These are phyloP conservation scores for Alternaria sp. DNA, from an alignment of 2,329 filamentous ascomycete species.

Conservation along the genomic window DNA sequence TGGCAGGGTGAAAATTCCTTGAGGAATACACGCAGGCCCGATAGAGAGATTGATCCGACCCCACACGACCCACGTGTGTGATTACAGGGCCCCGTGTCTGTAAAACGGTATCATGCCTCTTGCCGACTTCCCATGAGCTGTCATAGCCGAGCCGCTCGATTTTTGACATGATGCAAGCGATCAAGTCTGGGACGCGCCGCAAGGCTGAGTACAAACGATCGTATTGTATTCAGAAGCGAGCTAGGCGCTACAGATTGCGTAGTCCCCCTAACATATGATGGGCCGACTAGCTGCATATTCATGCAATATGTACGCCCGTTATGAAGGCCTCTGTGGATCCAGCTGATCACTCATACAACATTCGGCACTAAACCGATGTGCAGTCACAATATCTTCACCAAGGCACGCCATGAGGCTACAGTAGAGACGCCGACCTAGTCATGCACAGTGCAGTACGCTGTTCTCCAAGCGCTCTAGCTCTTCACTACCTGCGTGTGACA, in stretches of 20 bases:
- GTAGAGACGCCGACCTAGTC: constrained; percentile 8
- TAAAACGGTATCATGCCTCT: constrained; percentile 4
- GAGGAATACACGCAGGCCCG: background rate
- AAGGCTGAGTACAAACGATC: constrained; percentile 13
- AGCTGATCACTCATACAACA: constrained; percentile 11
- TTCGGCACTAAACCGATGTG: constrained; percentile 12
- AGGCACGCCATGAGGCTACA: constrained; percentile 17
- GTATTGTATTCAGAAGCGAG: constrained; percentile 7
- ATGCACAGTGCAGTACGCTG: constrained; percentile 14
- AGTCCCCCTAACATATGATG: background rate
- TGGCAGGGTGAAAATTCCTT: background rate
- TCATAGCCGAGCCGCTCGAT: background rate
- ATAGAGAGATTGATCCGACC: constrained; percentile 11
- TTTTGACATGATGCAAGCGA: constrained; percentile 6
- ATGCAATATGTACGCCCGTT: constrained; percentile 14
- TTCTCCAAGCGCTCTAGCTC: constrained; percentile 6
- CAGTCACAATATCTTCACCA: constrained; percentile 6
- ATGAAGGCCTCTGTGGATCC: constrained; percentile 3
- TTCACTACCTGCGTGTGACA: constrained; percentile 13
- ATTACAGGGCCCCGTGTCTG: constrained; percentile 10
- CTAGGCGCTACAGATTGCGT: background rate
- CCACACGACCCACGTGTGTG: constrained; percentile 1
- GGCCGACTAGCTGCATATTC: constrained; percentile 14
- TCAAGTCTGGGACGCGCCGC: background rate
- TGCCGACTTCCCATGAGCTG: background rate